Evolutionary conservation across 148 eudicot genomes (phyloP), one percentile per base, ranked within the genome.

Genomic region (Polygonum aviculare): DNA sequence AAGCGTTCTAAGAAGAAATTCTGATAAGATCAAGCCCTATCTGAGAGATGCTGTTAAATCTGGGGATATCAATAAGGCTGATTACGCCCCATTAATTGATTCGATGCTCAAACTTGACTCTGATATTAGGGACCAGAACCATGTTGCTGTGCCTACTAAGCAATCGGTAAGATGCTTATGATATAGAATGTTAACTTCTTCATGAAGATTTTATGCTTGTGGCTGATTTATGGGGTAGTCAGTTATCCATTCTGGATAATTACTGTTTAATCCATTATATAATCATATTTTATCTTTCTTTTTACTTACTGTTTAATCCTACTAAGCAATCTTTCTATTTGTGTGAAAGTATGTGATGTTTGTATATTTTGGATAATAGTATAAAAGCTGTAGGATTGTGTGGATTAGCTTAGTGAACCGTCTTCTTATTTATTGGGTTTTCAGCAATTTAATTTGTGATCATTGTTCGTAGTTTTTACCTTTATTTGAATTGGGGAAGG

Each of bases 21-120:
- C 86, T 44, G 79, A 76, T 50, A 84, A 77, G 69, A 87, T 93
- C 57, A 82, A 50, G 77, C 85, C 79, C 39, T 83, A 77, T 85
- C 85, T 90, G 50, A 75, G 50, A 69, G 80, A 82, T 80, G 83
- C 86, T 39, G 78, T 88, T 77, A 67, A 77, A 21, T 63, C 79
- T 26, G 77, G 78, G 85, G 77, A 78, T 50, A 72, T 73, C 39
- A 74, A 77, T 73, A 21, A 81, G 39, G 81, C 83, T 76, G 92
- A 90, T 81, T 94, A 79, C 83, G 88, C 84, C 72, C 93, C 92
- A 10, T 74, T 89, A 77, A 84, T 91, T 70, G 31, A 79, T 78
- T 87, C 82, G n/a, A 79, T 88, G 33, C 90, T 85, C 78, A 78
- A 85, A 69, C 71, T 74, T 74, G 69, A 78, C 70, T 72, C 80